Evolutionary conservation across 768 basidiomycete species (phyloP).

Genomic region (Boletales sp.): DNA sequence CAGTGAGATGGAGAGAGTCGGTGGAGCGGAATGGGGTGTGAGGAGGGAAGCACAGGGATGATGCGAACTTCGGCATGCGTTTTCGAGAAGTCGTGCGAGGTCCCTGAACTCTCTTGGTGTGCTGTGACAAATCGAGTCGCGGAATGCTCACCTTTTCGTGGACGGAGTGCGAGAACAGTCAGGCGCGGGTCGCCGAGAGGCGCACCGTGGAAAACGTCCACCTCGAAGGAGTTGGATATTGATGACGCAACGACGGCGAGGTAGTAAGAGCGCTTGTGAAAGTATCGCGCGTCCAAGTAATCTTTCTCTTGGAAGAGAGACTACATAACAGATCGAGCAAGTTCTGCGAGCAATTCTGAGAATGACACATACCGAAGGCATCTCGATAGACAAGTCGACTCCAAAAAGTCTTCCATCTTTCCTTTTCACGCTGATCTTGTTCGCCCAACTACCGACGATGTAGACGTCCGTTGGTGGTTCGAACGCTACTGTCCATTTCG

Average conservation of each 20-base stretch:
- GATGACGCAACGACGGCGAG: slow-evolving; percentile 73
- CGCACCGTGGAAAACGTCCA: slow-evolving; percentile 62
- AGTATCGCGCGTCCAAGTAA: slow-evolving; percentile 82
- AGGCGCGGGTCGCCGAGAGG: slow-evolving; percentile 58
- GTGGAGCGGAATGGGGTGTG: slow-evolving; percentile 62
- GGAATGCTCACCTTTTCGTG: slow-evolving; percentile 45
- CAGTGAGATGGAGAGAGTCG: slow-evolving; percentile 72
- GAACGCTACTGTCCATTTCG: slow-evolving; percentile 87
- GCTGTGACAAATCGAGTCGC: slow-evolving; percentile 21
- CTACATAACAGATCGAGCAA: slow-evolving; percentile 32
- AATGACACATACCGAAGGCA: slow-evolving; percentile 65
- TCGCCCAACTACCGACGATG: slow-evolving; percentile 85
- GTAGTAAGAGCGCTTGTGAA: slow-evolving; percentile 90
- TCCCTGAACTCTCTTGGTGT: slow-evolving; percentile 35
- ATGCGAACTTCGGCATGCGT: slow-evolving; percentile 71
- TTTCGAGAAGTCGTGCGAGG: slow-evolving; percentile 61
- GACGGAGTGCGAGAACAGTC: slow-evolving; percentile 59
- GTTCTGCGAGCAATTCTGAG: background rate
- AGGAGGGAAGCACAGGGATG: slow-evolving; percentile 58
- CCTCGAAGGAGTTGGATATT: slow-evolving; percentile 44
- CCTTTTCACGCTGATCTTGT: slow-evolving; percentile 68
- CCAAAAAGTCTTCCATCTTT: slow-evolving; percentile 62
- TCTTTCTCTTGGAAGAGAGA: slow-evolving; percentile 94
- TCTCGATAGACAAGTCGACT: slow-evolving; percentile 81
- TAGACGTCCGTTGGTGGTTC: slow-evolving; percentile 72